phyloP scores from a whole-genome alignment of 306 rosid genomes.

The Lathyrus oleraceus region DNA sequence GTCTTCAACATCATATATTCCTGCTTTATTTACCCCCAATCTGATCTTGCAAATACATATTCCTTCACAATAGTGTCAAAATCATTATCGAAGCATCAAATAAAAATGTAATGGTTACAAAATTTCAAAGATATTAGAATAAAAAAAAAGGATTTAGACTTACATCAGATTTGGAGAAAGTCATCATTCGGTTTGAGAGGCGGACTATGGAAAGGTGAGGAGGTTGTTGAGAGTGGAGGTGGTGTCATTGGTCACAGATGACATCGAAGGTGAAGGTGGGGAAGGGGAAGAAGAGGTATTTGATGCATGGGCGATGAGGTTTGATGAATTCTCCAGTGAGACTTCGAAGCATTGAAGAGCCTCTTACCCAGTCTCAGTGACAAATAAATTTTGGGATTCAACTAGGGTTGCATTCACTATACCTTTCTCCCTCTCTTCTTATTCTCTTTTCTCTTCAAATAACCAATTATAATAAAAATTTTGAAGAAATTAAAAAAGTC shows the following conservation, averaged over 20 bases:
- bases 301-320: slow-evolving; percentile 30
- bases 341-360: slow-evolving; percentile 33
- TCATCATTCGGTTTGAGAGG: slow-evolving; percentile 54
- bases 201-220: slow-evolving; percentile 56
- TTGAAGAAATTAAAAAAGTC: too few relatives aligned
- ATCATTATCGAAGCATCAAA: not conserved
- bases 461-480: too few relatives aligned
- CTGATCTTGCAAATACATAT: slow-evolving; percentile 34
- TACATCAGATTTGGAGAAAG: slow-evolving; percentile 67
- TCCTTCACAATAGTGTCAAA: slow-evolving; percentile 6
- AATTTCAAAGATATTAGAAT: not conserved
- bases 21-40: slow-evolving; percentile 66
- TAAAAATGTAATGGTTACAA: not conserved
- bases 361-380: slow-evolving; percentile 45
- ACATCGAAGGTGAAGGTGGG: slow-evolving; percentile 32
- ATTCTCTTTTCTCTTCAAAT: too few relatives aligned
- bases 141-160: not conserved
- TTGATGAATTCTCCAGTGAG: slow-evolving; percentile 38
- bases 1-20: slow-evolving; percentile 70
- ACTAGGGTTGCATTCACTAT: slow-evolving; percentile 24
- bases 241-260: slow-evolving; percentile 23
- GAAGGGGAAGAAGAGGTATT: slow-evolving; percentile 30
- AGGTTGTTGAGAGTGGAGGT: slow-evolving; percentile 25
- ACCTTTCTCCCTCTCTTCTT: too few relatives aligned
- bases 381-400: not conserved